Percentiles rank a stretch among this genome's conserved stretches.
phyloP scores from a whole-genome alignment of 306 rosid genomes.

The Ormosia emarginata region DNA sequence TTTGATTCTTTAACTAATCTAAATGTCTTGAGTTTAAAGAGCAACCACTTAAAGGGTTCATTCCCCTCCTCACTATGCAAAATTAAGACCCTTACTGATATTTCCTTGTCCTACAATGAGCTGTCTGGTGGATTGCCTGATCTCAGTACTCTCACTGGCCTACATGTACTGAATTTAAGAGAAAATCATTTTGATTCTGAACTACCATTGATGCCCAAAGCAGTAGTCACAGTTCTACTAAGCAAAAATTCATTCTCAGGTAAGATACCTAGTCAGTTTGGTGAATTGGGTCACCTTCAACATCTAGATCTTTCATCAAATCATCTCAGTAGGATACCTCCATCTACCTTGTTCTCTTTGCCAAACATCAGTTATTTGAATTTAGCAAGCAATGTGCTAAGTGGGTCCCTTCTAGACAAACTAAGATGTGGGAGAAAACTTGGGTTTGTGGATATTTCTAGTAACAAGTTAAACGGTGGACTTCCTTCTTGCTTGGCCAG shows the following conservation, averaged over 20 bases:
- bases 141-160: constrained; percentile 45
- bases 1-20: constrained; percentile 66
- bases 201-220: constrained; percentile 60
- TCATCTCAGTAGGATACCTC: constrained; percentile 52
- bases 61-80: constrained; percentile 61
- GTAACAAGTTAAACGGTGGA: constrained; percentile 63
- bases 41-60: constrained; percentile 50
- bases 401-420: constrained; percentile 47
- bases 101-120: constrained; percentile 64
- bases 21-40: constrained; percentile 64
- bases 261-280: constrained; percentile 54
- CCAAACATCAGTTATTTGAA: constrained; percentile 63
- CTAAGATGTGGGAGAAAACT: constrained; percentile 60
- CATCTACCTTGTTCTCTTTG: constrained; percentile 56
- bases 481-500: constrained; percentile 71
- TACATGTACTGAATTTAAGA: constrained; percentile 60
- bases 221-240: constrained; percentile 53
- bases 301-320: constrained; percentile 79
- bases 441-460: constrained; percentile 74
- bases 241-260: constrained; percentile 70
- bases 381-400: constrained; percentile 55
- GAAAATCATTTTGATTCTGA: constrained; percentile 66
- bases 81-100: constrained; percentile 46
- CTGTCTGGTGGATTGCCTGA: constrained; percentile 67
- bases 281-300: constrained; percentile 62